Evolutionary conservation across 345 rosid species (phyloP), one percentile per base, ranked within the genome.

Genomic region (Toxicodendron radicans): DNA sequence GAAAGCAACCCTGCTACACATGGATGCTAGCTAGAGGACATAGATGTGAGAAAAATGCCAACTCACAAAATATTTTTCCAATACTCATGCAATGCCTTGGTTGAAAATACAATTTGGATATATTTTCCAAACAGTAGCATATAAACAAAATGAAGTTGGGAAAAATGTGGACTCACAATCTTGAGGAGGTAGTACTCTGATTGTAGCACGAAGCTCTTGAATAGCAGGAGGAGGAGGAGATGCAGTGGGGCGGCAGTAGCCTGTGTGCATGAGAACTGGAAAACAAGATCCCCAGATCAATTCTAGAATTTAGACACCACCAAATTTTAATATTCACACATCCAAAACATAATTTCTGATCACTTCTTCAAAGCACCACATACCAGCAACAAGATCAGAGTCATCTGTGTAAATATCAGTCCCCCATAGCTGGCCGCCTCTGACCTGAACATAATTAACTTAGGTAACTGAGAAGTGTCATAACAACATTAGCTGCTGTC

Each of bases 371-470:
- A 41, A 75, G 30, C 24, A 62, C 13, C 70, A 75, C 72, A 61
- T 84, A 94, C 98, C 98, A 85, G 99, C 98, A 75, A 96, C 99
- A 82, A 93, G 97, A 82, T 96, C 99, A 17, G 99, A 96, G 78
- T 96, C 99, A 66, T 92, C 91, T 41, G 98, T 96, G 86, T 96
- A 93, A 80, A 91, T 81, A 82, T 93, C 99, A 24, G 97, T 96
- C 62, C 99, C 99, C 99, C 99, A 93, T 41, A 96, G 87, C 81
- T 96, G 99, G 75, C 95, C 95, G 52, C 99, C 97, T 84, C 97
- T 87, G 65, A 96, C 99, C 99, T 96, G 87, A 78, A 80, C 52
- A 74, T 33, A 43, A 66, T 70, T 73, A 77, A 66, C 62, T 73
- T 27, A 72, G 21, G 43, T 12, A 74, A 59, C 71, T 68, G 18